Percentiles rank a stretch among this genome's conserved stretches.
Conservation (phyloP, 2,329 filamentous ascomycete species). For the Stachybotrys chartarum region DNA sequence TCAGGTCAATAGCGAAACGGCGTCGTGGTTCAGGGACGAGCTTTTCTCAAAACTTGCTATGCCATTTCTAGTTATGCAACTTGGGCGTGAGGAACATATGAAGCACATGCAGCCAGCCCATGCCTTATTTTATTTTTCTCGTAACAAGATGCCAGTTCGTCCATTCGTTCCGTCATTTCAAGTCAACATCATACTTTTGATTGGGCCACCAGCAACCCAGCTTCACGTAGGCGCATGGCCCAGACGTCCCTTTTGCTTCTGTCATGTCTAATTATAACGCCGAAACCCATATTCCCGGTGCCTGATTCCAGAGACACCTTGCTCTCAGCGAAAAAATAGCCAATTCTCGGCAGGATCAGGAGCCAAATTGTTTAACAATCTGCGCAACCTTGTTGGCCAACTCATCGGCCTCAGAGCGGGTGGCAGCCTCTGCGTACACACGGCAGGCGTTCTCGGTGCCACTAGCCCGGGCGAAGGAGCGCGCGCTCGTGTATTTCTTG, state of each 20-base stretch:
- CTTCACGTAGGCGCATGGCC: background rate
- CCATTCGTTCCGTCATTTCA: background rate
- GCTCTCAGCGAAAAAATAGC: background rate
- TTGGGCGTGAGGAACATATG: no score
- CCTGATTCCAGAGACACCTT: background rate
- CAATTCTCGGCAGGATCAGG: slow-evolving; percentile 11
- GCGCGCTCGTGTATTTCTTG: slow-evolving; percentile 82
- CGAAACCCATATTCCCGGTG: background rate
- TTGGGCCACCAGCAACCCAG: background rate
- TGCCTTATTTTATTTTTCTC: background rate
- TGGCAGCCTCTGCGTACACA: slow-evolving; percentile 92
- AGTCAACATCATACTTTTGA: background rate
- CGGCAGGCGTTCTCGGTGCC: slow-evolving; percentile 95
- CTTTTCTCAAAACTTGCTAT: background rate
- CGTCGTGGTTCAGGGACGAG: background rate
- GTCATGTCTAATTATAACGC: background rate
- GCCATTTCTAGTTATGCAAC: no score
- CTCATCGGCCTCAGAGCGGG: slow-evolving; percentile 83
- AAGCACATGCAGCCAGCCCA: no score
- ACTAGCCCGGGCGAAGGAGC: slow-evolving; percentile 85
- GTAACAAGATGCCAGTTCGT: background rate
- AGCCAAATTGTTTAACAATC: slow-evolving; percentile 57
- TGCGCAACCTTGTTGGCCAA: slow-evolving; percentile 76
- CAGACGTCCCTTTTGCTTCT: background rate
- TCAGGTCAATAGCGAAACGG: background rate